A percentile compares a stretch with the other conserved stretches of the same genome.
phyloP scores from a whole-genome alignment of 2,329 filamentous ascomycete genomes.

The Epichloe baconii region DNA sequence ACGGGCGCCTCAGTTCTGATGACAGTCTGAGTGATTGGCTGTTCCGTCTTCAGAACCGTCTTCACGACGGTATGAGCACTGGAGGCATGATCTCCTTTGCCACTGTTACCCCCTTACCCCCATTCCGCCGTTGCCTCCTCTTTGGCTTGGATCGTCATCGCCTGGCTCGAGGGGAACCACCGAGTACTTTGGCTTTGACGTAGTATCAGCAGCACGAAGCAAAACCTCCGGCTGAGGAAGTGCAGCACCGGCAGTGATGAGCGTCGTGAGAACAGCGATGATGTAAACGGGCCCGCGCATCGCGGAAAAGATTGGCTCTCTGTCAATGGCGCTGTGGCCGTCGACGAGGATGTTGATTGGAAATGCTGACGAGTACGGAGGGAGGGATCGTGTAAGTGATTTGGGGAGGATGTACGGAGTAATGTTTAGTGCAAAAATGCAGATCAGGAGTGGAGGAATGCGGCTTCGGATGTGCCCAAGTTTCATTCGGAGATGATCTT shows the following conservation, averaged over 20 bases:
- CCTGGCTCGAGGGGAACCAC: constrained; percentile 26
- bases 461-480: not conserved
- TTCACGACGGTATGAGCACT: constrained; percentile 14
- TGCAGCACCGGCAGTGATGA: constrained; percentile 13
- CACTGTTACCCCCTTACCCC: constrained; percentile 4
- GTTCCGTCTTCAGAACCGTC: constrained; percentile 17
- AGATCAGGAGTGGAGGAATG: not conserved
- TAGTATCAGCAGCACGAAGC: constrained; percentile 11
- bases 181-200: constrained; percentile 22
- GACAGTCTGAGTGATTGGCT: constrained; percentile 13
- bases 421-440: not conserved
- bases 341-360: not conserved
- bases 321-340: not conserved
- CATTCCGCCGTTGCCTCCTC: constrained; percentile 1
- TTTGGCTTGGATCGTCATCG: constrained; percentile 11
- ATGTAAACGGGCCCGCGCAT: constrained; percentile 20
- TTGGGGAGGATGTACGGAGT: not conserved
- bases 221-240: constrained; percentile 16
- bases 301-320: constrained; percentile 7
- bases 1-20: constrained; percentile 11
- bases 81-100: constrained; percentile 3
- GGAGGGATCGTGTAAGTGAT: not conserved
- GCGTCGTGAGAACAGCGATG: constrained; percentile 18
- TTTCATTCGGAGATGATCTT: not conserved
- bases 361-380: not conserved